Base-by-base conservation (phyloP, 768 basidiomycete species). In the Termitomyces sp. region DNA sequence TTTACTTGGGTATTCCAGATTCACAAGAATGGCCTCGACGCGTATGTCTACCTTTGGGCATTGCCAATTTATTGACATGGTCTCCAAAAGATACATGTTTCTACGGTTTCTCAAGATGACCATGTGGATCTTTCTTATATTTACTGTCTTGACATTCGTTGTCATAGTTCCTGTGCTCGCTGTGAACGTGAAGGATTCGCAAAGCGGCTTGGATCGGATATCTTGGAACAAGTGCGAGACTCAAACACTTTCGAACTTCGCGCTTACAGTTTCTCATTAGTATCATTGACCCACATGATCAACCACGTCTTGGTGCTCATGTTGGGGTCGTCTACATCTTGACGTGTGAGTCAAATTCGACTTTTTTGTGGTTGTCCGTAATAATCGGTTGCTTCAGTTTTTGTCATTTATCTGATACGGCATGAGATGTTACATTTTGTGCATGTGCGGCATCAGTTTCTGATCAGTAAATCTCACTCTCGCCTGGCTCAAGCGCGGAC, bases 401-500 rank as follows among this genome's bases (percentile, higher is more conserved):
- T 81, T 69, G 82, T 85, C 21, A 61, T 86, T 23, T 86, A 73
- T 65, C 73, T 83, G 68, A 79, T 89, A 52, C 76, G 79, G 32
- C 72, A 70, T 19, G 85, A 87, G 62, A 79, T 86, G 75, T 55
- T 73, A 63, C 71, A 80, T 57, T 89, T 82, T 68, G 66, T 83
- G 27, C 70, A 78, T 42, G 73, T 84, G 64, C 78, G 81, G 40
- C 78, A 79, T 45, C 77, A 81, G 57, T 83, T 84, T 66, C 78
- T 89, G 44, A 75, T 85, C 62, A 78, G 76, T 63, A 76, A 76
- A 50, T 76, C 76, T 9, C 86, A 89, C 65, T 80, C 83, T 1
- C 72, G 72, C 6, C 74, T 81, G 11, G 79, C 86, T 8, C 85
- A 86, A 70, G 84, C 86, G 1, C 78, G 82, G 25, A 88, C 87